A percentile compares a stretch with the other conserved stretches of the same genome.
These are phyloP conservation scores for Aspergillus amoenus DNA, from an alignment of 2,329 filamentous ascomycete genomes.

Conservation along the genomic window DNA sequence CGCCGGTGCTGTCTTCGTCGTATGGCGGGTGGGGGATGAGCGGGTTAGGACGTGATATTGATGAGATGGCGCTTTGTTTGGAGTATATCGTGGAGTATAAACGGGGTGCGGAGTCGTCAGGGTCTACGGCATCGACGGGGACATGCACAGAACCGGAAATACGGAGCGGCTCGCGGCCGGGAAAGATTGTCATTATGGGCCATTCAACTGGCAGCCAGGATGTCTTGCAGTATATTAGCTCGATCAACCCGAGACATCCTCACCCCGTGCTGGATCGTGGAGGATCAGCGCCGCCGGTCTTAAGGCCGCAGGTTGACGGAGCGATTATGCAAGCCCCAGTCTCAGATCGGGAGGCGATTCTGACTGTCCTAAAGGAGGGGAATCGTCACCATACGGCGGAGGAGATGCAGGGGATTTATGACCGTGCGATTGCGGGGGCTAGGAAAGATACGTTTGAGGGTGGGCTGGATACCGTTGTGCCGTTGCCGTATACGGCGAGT, in stretches of 20 bases:
- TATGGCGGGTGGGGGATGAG: constrained; percentile 56
- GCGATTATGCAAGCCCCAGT: constrained; percentile 78
- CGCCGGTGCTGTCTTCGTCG: constrained; percentile 52
- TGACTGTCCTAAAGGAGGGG: constrained; percentile 31
- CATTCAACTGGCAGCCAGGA: constrained; percentile 71
- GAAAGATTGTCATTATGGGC: constrained; percentile 65
- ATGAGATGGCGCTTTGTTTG: constrained; percentile 54
- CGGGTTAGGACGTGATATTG: constrained; percentile 53
- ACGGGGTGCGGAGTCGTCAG: constrained; percentile 4
- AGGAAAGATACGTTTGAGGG: constrained; percentile 15
- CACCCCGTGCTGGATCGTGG: constrained; percentile 25
- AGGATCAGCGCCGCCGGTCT: constrained; percentile 25
- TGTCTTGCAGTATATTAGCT: constrained; percentile 61
- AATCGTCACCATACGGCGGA: constrained; percentile 26
- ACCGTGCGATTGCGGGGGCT: constrained; percentile 33
- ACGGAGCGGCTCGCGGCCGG: constrained; percentile 24
- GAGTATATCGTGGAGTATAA: constrained; percentile 48
- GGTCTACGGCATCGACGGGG: too few relatives aligned
- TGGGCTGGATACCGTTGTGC: constrained; percentile 24
- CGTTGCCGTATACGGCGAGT: constrained; percentile 32
- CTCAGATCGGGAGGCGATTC: constrained; percentile 68
- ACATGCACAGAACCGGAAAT: too few relatives aligned
- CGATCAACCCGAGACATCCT: constrained; percentile 36
- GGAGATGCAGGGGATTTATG: constrained; percentile 22
- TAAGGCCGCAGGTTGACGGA: constrained; percentile 63